These are phyloP conservation scores for Obelidium mucronatum DNA, from an alignment of 192 early-diverging fungal species.

Conservation along the genomic window DNA sequence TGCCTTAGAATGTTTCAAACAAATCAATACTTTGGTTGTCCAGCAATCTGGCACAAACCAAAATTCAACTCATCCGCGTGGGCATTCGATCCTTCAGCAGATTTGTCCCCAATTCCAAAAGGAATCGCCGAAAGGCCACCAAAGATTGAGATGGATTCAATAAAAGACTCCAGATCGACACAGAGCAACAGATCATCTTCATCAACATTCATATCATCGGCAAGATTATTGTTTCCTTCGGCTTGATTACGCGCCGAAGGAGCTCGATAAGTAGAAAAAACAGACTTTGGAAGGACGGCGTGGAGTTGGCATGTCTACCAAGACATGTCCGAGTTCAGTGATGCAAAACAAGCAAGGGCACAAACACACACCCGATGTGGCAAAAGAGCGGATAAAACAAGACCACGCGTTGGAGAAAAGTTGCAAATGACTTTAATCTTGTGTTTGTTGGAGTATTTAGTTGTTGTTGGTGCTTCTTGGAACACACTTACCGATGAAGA, in stretches of 20 bases:
- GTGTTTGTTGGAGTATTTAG: too few species aligned
- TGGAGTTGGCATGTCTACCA: conserved; percentile 21
- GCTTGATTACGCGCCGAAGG: too few species aligned
- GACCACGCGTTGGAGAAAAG: not conserved
- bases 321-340: not conserved
- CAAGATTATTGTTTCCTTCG: not conserved
- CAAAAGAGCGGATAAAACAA: conserved; percentile 1
- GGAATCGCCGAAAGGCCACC: conserved; percentile 12
- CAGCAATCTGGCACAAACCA: not conserved
- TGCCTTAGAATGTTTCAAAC: not conserved
- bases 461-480: too few species aligned
- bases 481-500: not conserved
- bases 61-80: not conserved
- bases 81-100: not conserved
- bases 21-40: not conserved
- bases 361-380: conserved; percentile 9
- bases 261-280: not conserved
- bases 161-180: conserved; percentile 15
- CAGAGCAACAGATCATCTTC: not conserved
- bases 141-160: conserved; percentile 7
- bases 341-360: not conserved
- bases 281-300: conserved; percentile 1
- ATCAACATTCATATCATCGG: not conserved
- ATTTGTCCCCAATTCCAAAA: not conserved
- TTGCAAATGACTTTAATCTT: conserved; percentile 9